Percentiles rank a stretch among this genome's conserved stretches.
phyloP scores from a whole-genome alignment of 192 early-diverging fungal genomes.

The Entophlyctis luteolus region DNA sequence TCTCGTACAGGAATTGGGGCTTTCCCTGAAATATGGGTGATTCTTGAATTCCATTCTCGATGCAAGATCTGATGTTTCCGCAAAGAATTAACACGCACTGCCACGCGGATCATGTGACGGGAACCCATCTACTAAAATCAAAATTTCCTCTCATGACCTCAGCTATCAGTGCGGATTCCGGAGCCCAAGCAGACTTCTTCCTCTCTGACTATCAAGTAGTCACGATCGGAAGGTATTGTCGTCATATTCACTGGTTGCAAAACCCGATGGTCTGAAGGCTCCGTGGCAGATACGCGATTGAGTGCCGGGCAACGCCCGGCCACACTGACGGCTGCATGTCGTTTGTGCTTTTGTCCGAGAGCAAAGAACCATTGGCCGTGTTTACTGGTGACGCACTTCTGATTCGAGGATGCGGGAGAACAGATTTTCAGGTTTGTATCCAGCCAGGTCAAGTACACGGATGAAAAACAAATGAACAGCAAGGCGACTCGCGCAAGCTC shows the following conservation, averaged over 20 bases:
- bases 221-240: conserved; percentile 3
- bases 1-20: conserved; percentile 1
- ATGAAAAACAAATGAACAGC: background rate
- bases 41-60: too few species aligned
- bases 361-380: background rate
- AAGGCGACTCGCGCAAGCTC: conserved; percentile 7
- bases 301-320: conserved; percentile 24
- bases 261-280: too few species aligned
- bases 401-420: conserved; percentile 30
- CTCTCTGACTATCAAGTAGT: background rate
- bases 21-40: conserved; percentile 20
- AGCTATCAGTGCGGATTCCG: background rate
- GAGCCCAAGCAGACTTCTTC: conserved; percentile 8
- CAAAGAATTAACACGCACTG: conserved; percentile 34
- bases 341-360: conserved; percentile 11
- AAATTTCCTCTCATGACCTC: conserved; percentile 18
- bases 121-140: conserved; percentile 2
- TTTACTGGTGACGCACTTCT: conserved; percentile 28
- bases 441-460: background rate
- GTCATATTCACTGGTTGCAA: too few species aligned
- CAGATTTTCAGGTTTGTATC: conserved; percentile 27
- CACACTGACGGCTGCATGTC: conserved; percentile 31
- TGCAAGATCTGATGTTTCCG: too few species aligned
- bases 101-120: conserved; percentile 28
- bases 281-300: background rate